Evolutionary conservation across 495 filamentous ascomycete genomes (phyloP), one percentile per base, ranked within the genome.

Genomic region (Xylaria telfairii): DNA sequence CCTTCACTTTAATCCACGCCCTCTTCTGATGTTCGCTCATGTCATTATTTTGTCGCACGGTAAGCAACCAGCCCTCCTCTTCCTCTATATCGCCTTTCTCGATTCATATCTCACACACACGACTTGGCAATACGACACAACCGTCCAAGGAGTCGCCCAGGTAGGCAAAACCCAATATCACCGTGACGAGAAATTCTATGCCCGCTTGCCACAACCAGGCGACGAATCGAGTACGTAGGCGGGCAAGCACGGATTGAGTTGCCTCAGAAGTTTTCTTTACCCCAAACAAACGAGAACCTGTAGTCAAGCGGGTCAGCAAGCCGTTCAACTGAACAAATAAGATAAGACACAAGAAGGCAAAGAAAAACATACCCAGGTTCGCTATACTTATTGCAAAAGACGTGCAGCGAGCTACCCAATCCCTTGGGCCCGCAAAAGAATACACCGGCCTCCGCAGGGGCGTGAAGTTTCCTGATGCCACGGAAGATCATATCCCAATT

Each of bases 401-500:
- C 84, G 77, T 93, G 91, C 67, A 93, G 77, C 71, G 84, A 78
- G 76, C 88, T 90, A 34, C 91, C 91, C 59, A 93, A 79, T 9
- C 85, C 86, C 80, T 92, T 92, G 46, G 91, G 91, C 5, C 91
- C 91, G 80, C 91, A 93, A 81, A 93, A 93, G 82, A 93, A 93
- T 17, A 93, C 91, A 76, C 91, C 91, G 12, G 90, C 91, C 80
- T 93, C 91, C n/a, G 86, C 87, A 5, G 83, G 92, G 78, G 74
- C 78, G 71, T 94, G 92, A 34, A 93, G 89, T 74, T 92, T 91
- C 69, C 91, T 80, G 77, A 93, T 91, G 63, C 88, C 89, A 71
- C 90, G 84, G 79, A 93, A 93, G 65, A 93, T 89, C 84, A 90
- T 92, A 72, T 93, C 91, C 91, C 91, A 93, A 74, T 93, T 92